Base-by-base conservation (phyloP, 345 rosid genomes). In the Hypericum androsaemum region DNA sequence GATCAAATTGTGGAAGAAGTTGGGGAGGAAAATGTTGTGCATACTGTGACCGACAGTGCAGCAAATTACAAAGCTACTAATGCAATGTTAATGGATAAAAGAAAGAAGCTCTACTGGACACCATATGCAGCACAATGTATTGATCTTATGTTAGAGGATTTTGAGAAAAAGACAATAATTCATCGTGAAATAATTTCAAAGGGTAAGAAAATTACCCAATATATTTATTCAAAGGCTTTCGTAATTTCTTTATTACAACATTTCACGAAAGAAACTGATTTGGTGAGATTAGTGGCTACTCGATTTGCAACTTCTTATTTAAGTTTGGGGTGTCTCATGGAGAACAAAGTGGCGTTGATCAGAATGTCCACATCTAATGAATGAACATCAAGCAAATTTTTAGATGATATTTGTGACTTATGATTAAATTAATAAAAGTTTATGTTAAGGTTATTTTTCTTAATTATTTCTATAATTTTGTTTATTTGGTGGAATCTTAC, bases 41-140 rank as follows among this genome's bases (percentile, higher is more conserved):
- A 57, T 37, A 48, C 37, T 8, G 52, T 57, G 3, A 57, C 43
- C 1, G 43, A 57, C 15, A 55, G 47, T 57, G 61, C 52, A n/a
- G 8, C 43, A 0, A 47, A 37, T 35, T 57, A 57, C 8, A 57
- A 45, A 37, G 43, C 35, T 6, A 6, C 39, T 35, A 8, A 12
- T 9, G 12, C 15, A 10, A 6, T 7, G 37, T 54, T 46, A 10
- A 45, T 45, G 44, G 43, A 43, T 36, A 54, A 41, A 28, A 54
- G 28, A 32, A 54, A 42, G 15, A 14, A 42, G 8, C 12, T 54
- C 8, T 54, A 3, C 22, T 54, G 48, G 47, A 54, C 10, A 3
- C 58, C 58, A 9, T 54, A 40, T 54, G 48, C 40, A 39, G 37
- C 58, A 3, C 58, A 42, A 3, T 54, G 8, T n/a, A 15, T 42